phyloP scores from a whole-genome alignment of 2,329 filamentous ascomycete species.

The Epicoccum nigrum region DNA sequence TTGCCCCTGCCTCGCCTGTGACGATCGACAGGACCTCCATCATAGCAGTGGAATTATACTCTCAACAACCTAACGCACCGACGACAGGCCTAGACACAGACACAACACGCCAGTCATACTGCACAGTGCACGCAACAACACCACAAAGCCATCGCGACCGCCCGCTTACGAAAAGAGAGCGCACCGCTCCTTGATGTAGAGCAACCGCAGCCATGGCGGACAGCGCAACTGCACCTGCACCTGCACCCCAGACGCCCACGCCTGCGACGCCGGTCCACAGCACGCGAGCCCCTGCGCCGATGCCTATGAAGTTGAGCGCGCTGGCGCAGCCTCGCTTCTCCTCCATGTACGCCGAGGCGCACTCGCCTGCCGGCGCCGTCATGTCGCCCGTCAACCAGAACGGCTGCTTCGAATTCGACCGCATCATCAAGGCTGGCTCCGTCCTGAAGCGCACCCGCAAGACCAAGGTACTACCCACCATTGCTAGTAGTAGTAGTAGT shows the following conservation, averaged over 20 bases:
- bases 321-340: conserved; percentile 31
- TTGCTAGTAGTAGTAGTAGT: not conserved
- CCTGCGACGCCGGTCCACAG: conserved; percentile 24
- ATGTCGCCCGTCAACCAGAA: conserved; percentile 91
- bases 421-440: conserved; percentile 86
- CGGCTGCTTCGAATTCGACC: conserved; percentile 94
- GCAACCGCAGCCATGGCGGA: conserved; percentile 33
- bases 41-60: conserved; percentile 11
- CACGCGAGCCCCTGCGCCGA: conserved; percentile 15
- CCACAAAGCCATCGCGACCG: not conserved
- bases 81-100: not conserved
- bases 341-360: conserved; percentile 18
- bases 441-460: conserved; percentile 89
- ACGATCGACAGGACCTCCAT: conserved; percentile 19
- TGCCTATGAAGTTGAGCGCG: conserved; percentile 23
- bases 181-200: conserved; percentile 19
- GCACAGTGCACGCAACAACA: conserved; percentile 15
- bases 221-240: conserved; percentile 6
- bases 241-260: conserved; percentile 30
- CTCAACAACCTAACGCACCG: not conserved
- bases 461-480: conserved; percentile 72
- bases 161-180: not conserved
- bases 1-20: conserved; percentile 37
- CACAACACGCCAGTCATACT: not conserved
- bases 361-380: conserved; percentile 54